Base-by-base conservation (phyloP, 1,139 yeast genomes). In the Blastobotrys ciferrii region DNA sequence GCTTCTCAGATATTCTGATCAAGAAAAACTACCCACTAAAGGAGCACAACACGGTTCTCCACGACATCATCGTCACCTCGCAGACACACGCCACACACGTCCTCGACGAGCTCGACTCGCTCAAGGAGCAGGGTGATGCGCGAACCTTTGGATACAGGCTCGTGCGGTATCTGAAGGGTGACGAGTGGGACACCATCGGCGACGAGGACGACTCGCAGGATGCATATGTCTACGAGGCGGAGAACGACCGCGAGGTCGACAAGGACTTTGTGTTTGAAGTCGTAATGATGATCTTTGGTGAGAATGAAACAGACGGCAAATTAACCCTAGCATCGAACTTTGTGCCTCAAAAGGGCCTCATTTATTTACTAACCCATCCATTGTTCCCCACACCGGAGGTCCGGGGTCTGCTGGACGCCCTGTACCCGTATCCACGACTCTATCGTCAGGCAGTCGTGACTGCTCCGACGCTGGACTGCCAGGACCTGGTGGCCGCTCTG, bases 281-380 rank as follows among this genome's bases (percentile, higher is more conserved):
- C 6, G 73, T 81, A 13, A 64, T 66, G 3, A 61, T 79, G 47
- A 70, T 83, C 7, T 72, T 80, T 31, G 54, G 49, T 17, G 45
- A 48, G 33, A 40, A 48, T 15, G 52, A 45, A 41, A 53, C 46
- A 51, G 28, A 23, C 28, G 40, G 40, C 25, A 36, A 36, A 51
- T 28, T 18, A 17, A 54, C 41, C 57, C 60, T 54, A 17, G 43
- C 45, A 11, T 37, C 48, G 13, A 39, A 43, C 12, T 66, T 70
- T 49, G 58, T 78, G 32, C 84, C 92, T 41, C 82, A 84, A 58
- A 70, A 70, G 43, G 74, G 89, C 1, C 67, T 87, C 48, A 78
- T 85, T 4, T 91, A 87, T 63, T 72, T 89, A 37, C 73, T 91
- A 53, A 87, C 96, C 2, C 96, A 88, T 68, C 96, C 97, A 19